A percentile compares a stretch with the other conserved stretches of the same genome.
phyloP scores from a whole-genome alignment of 352 stramenopile genomes.

The Globisporangium perplexum region DNA sequence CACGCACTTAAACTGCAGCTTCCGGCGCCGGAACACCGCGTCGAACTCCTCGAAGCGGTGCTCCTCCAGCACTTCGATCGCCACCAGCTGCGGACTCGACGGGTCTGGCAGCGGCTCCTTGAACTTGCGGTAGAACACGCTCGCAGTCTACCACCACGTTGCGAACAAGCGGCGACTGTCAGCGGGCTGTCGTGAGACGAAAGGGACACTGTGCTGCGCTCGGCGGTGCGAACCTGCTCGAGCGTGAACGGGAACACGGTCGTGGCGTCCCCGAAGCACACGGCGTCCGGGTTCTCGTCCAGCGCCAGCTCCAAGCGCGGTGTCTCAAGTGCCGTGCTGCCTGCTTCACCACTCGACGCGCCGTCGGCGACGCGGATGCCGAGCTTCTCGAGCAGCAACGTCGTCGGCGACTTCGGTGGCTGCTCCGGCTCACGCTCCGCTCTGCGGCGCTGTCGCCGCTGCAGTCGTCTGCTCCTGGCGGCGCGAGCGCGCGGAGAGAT shows the following conservation, averaged over 20 bases:
- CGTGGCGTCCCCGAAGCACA: slow-evolving; percentile 45
- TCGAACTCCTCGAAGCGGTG: slow-evolving; percentile 43
- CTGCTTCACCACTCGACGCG: not conserved
- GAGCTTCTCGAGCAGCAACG: slow-evolving; percentile 30
- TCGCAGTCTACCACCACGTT: slow-evolving; percentile 25
- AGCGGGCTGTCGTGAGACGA: not conserved
- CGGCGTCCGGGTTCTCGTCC: slow-evolving; percentile 29
- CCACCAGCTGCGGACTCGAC: slow-evolving; percentile 32
- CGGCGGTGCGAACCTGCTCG: slow-evolving; percentile 42
- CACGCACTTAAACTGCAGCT: slow-evolving; percentile 47
- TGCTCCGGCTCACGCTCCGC: slow-evolving; percentile 4
- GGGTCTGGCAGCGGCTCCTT: slow-evolving; percentile 68
- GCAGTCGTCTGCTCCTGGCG: slow-evolving; percentile 1
- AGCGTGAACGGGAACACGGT: slow-evolving; percentile 44
- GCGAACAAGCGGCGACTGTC: not conserved
- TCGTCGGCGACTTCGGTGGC: slow-evolving; percentile 16
- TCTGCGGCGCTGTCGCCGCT: slow-evolving; percentile 9
- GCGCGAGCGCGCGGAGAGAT: slow-evolving; percentile 10
- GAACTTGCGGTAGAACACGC: slow-evolving; percentile 80
- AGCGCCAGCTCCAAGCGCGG: slow-evolving; percentile 34
- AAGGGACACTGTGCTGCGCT: not conserved
- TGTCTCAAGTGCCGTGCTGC: not conserved
- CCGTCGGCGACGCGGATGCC: slow-evolving; percentile 32
- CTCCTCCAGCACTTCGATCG: slow-evolving; percentile 41
- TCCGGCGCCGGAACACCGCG: slow-evolving; percentile 52